Conservation (phyloP, 2,329 filamentous ascomycete species). For the Bipolaris victoriae region DNA sequence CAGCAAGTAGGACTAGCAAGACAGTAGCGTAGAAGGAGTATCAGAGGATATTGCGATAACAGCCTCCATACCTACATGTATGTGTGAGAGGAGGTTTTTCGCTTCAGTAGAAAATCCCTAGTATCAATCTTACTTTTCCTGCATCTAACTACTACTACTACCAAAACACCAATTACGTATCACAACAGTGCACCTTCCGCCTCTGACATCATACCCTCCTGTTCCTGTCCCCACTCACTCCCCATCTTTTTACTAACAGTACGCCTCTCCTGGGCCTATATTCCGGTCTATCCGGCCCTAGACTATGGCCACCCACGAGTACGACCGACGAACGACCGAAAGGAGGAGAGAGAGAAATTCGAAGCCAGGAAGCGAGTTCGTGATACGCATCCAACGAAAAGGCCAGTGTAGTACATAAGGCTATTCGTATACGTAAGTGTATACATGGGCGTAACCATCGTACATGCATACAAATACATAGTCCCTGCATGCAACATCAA, state of each 20-base stretch:
- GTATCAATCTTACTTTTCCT: background rate
- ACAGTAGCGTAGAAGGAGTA: background rate
- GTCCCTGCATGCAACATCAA: too few species aligned
- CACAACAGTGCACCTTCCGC: background rate
- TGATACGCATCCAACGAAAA: too few species aligned
- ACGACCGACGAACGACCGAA: too few species aligned
- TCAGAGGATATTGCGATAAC: background rate
- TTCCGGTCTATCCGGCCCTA: background rate
- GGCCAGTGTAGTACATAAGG: too few species aligned
- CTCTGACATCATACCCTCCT: background rate
- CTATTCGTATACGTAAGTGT: too few species aligned
- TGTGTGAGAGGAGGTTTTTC: background rate
- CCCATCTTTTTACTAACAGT: background rate
- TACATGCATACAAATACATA: too few species aligned
- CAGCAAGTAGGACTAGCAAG: background rate
- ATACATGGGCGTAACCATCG: too few species aligned
- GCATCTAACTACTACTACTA: too few species aligned
- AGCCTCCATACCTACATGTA: background rate
- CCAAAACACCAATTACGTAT: background rate
- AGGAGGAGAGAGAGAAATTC: too few species aligned
- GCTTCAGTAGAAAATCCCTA: background rate
- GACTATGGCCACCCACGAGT: too few species aligned
- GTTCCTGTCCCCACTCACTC: background rate
- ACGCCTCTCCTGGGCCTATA: background rate
- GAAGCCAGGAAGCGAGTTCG: too few species aligned